Evolutionary conservation across 169 alveolate species (phyloP).

Genomic region (Eimeria maxima): DNA sequence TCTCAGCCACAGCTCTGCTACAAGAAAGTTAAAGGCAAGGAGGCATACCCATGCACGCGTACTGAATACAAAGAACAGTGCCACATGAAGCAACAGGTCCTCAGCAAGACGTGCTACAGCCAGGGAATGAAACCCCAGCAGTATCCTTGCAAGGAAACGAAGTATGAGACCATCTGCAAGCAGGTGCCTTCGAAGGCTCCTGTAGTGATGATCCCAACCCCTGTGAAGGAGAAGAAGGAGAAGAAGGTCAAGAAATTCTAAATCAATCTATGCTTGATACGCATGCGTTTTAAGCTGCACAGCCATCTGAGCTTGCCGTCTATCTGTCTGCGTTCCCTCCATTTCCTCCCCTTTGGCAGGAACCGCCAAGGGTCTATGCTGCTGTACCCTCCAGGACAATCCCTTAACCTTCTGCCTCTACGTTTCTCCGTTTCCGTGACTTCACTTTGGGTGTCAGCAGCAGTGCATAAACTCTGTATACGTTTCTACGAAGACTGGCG

Average conservation of each 20-base stretch:
- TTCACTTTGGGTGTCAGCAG: not conserved
- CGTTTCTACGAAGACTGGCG: not conserved
- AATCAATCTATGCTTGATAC: constrained; percentile 5
- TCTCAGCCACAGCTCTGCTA: constrained; percentile 75
- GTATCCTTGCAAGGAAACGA: constrained; percentile 82
- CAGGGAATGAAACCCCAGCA: constrained; percentile 79
- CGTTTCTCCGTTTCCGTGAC: not conserved
- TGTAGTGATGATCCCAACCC: constrained; percentile 35
- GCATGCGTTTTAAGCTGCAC: constrained; percentile 81
- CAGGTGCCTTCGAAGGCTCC: constrained; percentile 64
- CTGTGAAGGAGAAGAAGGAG: constrained; percentile 35
- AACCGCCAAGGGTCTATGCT: constrained; percentile 33
- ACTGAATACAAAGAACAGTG: constrained; percentile 77
- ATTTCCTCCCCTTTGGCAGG: constrained; percentile 24
- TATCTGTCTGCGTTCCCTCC: constrained; percentile 24
- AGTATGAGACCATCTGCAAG: constrained; percentile 77
- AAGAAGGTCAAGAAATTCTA: constrained; percentile 60
- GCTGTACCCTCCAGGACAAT: not conserved
- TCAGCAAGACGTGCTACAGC: constrained; percentile 80
- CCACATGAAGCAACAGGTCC: constrained; percentile 59
- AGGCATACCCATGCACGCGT: constrained; percentile 78
- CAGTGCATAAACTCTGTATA: constrained; percentile 2
- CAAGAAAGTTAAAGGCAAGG: constrained; percentile 66
- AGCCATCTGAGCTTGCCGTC: constrained; percentile 63
- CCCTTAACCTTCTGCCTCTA: not conserved